These are phyloP conservation scores for Fraxinus albicans DNA, from an alignment of 305 asterid genomes.

Conservation along the genomic window DNA sequence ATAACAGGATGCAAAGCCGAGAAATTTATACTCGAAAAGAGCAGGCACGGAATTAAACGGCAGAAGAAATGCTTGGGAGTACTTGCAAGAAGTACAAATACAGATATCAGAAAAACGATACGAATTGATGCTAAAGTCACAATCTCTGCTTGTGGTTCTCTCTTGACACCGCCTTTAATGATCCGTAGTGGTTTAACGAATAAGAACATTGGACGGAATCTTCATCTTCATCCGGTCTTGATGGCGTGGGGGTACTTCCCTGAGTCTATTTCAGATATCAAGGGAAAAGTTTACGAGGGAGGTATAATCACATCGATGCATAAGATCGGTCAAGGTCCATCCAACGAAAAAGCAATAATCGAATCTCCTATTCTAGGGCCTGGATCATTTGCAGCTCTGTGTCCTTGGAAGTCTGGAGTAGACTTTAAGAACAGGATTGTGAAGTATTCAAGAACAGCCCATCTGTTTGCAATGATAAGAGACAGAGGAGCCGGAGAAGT, in stretches of 20 bases:
- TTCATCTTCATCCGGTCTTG: slow-evolving; percentile 81
- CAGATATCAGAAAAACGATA: slow-evolving; percentile 35
- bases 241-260: slow-evolving; percentile 99
- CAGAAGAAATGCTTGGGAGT: slow-evolving; percentile 62
- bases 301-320: slow-evolving; percentile 83
- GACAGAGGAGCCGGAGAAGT: slow-evolving; percentile 67
- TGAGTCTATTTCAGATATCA: slow-evolving; percentile 30
- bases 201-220: slow-evolving; percentile 71
- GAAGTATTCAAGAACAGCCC: slow-evolving; percentile 69
- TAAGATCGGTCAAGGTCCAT: slow-evolving; percentile 36
- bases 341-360: slow-evolving; percentile 46
- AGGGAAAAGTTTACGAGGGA: slow-evolving; percentile 69
- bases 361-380: slow-evolving; percentile 71
- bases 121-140: slow-evolving; percentile 62
- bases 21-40: slow-evolving; percentile 36
- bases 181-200: slow-evolving; percentile 70
- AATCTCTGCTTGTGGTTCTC: slow-evolving; percentile 85
- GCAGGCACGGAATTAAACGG: slow-evolving; percentile 4
- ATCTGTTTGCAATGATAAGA: slow-evolving; percentile 61
- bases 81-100: slow-evolving; percentile 36
- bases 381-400: slow-evolving; percentile 58
- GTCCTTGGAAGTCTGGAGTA: slow-evolving; percentile 69
- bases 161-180: slow-evolving; percentile 75
- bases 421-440: slow-evolving; percentile 43
- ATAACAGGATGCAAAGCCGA: slow-evolving; percentile 73